Conservation (phyloP, 78 protist genomes). For the Dictyostelium firmibasis region DNA sequence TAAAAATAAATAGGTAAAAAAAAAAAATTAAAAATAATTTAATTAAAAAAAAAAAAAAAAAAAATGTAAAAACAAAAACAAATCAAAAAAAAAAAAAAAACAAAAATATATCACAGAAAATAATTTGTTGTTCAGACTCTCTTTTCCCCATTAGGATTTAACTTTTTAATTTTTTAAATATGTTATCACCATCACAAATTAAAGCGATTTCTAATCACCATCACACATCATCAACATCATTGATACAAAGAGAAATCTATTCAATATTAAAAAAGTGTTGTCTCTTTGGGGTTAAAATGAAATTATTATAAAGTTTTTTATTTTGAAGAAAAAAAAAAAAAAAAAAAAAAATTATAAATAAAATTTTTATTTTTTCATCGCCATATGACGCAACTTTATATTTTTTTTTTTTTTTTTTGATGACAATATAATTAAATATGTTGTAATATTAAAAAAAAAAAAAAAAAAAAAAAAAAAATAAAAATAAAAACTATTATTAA, state of each 20-base stretch:
- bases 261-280: neutral
- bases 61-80: neutral
- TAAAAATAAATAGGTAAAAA: neutral
- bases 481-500: neutral
- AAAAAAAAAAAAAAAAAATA: neutral
- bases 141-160: no score
- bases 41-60: neutral
- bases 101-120: no score
- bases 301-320: no score
- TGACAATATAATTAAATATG: neutral
- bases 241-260: no score
- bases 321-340: no score
- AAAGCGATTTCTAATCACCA: neutral
- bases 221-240: neutral
- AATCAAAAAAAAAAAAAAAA: no score
- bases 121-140: no score
- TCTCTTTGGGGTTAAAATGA: neutral
- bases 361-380: neutral
- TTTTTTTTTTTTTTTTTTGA: neutral
- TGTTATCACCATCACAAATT: no score
- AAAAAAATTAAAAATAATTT: neutral
- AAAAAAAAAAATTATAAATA: no score
- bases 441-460: neutral
- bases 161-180: no score
- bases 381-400: neutral